Evolutionary conservation across 1,139 yeast genomes (phyloP), one percentile per base, ranked within the genome.

Genomic region (Kodamaea ohmeri): DNA sequence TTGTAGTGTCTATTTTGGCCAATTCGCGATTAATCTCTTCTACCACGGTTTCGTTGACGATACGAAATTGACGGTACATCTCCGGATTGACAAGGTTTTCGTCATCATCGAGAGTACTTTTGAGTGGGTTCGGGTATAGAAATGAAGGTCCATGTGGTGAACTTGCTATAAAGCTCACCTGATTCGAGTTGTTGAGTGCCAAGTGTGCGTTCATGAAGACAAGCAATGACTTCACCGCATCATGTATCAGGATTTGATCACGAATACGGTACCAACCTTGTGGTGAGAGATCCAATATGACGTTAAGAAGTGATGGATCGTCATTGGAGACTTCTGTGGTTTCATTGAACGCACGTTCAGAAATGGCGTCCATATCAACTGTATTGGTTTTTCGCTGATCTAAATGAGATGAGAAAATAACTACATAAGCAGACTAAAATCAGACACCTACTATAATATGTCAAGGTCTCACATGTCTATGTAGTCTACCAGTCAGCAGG

Each of bases 61-160:
- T 72, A 45, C 86, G 72, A 53, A 92, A 92, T 56, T 88, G 95
- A 48, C 96, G 66, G 56, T 92, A 90, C 89, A 92, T 88, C 41
- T 63, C 62, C 47, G 56, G 49, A 43, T 58, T 50, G 35, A 66
- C 53, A 30, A 56, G 51, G 24, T 41, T 46, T 21, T 39, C 42
- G n/a, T 37, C 44, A 19, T 22, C 25, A 12, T 38, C 45, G 32
- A 27, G 28, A n/a, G 37, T 22, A 14, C 31, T 33, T 29, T 52
- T 53, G 20, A 49, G 48, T 0, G 67, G 63, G 34, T 64, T 65
- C 0, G 98, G 97, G 53, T 83, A 88, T 15, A 92, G 57, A 50
- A 85, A 78, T 48, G 69, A 67, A 0, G 95, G 82, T 0, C 92
- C 89, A 11, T 65, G 61, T 1, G 89, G 77, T 42, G 89, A 84